Evolutionary conservation across 2,329 filamentous ascomycete genomes (phyloP).

Genomic region (Orbilia blumenaviensis): DNA sequence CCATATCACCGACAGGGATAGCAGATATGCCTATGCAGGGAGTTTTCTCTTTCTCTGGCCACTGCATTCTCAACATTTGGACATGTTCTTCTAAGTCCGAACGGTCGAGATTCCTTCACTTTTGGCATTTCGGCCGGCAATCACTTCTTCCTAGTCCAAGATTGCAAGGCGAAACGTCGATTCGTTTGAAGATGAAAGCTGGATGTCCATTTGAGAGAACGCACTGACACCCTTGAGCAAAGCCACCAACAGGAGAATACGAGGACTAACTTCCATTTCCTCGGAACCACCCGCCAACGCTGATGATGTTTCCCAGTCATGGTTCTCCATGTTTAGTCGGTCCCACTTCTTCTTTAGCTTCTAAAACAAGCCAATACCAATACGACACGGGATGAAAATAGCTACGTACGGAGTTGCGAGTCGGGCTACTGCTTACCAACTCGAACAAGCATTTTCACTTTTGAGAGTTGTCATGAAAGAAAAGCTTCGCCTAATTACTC

Average conservation of each 20-base stretch:
- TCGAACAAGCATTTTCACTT: not conserved
- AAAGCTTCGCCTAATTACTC: slow-evolving; percentile 23
- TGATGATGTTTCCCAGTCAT: slow-evolving; percentile 4
- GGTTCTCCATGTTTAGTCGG: not conserved
- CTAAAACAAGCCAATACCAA: slow-evolving; percentile 1
- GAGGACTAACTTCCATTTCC: not conserved
- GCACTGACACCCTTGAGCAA: slow-evolving; percentile 34
- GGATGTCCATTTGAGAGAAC: slow-evolving; percentile 11
- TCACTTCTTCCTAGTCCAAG: not conserved
- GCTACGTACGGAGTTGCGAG: slow-evolving; percentile 1
- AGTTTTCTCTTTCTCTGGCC: slow-evolving; percentile 17
- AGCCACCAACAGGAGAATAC: slow-evolving; percentile 36
- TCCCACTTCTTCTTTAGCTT: not conserved
- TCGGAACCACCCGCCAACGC: slow-evolving; percentile 20
- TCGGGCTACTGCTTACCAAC: not conserved
- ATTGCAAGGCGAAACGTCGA: slow-evolving; percentile 24
- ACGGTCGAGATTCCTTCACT: slow-evolving; percentile 36
- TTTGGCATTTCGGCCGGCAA: slow-evolving; percentile 25
- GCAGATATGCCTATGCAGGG: slow-evolving; percentile 22
- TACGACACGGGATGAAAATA: slow-evolving; percentile 27
- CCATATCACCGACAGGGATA: slow-evolving; percentile 23
- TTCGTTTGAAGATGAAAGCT: slow-evolving; percentile 7
- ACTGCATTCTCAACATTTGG: not conserved
- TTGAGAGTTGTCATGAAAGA: not conserved
- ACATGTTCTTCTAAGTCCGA: not conserved